Base-by-base conservation (phyloP, 1,139 yeast species). In the Yamadazyma epiphylla region DNA sequence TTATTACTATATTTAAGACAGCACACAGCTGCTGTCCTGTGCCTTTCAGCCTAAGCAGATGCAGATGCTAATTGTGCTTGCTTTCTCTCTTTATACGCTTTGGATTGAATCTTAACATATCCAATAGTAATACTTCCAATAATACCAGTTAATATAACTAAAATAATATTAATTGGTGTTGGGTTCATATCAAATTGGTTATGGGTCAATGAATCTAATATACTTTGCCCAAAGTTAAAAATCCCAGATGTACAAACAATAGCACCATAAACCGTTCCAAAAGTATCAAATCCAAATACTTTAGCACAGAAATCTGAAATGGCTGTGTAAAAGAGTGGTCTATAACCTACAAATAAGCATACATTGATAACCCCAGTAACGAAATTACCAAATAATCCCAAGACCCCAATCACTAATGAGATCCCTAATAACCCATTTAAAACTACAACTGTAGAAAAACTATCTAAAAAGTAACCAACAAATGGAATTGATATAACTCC, bases 261-360 rank as follows among this genome's bases (percentile, higher is more conserved):
- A n/a, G 65, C 49, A 4, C 74, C 74, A 40, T 67, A 67, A 15
- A 67, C 64, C 4, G 72, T 65, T 5, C 74, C 74, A 43, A 67
- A 67, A 10, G 72, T 67, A 35, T 66, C 71, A 36, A 66, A 67
- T 6, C 74, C 74, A 48, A 67, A 67, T 19, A 67, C 71, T 42
- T 67, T 67, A 29, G 73, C 73, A 42, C 71, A 67, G 34, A 60
- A 58, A 37, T 67, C 74, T 6, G 68, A 59, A 14, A 67, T 55
- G 3, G 67, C 56, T 10, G 74, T 66, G 42, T 67, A 67, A 46
- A 64, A 67, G 32, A 66, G 61, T 10, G 74, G 73, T 36, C 74
- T 51, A 48, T 58, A 67, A 14, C 57, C 60, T 22, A 64, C 71
- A 43, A 67, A 67, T 6, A 67, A 34, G 30, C 56, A 47, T 6